These are phyloP conservation scores for Linanthus parryae DNA, from an alignment of 148 eudicot genomes.

Conservation along the genomic window DNA sequence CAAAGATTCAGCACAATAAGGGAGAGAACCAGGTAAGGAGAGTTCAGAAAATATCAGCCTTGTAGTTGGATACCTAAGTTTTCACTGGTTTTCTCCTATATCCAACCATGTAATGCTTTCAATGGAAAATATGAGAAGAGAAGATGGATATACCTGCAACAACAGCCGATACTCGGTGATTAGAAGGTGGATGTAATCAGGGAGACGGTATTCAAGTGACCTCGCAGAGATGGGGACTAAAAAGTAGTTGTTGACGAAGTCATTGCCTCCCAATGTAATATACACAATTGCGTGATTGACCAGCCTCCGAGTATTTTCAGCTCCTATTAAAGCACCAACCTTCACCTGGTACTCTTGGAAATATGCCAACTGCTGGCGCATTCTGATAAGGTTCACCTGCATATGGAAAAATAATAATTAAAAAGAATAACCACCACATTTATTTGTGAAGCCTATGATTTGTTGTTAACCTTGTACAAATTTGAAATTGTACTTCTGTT, in stretches of 20 bases:
- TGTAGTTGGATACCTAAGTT: no score
- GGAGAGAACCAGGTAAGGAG: no score
- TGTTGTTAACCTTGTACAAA: no score
- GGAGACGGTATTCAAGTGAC: conserved; percentile 16
- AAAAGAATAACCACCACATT: no score
- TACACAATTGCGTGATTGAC: conserved; percentile 18
- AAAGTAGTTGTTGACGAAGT: conserved; percentile 21
- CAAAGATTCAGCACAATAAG: no score
- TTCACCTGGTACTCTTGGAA: conserved; percentile 19
- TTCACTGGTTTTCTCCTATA: no score
- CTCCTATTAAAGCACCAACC: conserved; percentile 10
- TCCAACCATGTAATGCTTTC: no score
- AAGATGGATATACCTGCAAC: conserved; percentile 11
- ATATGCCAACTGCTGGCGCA: conserved; percentile 12
- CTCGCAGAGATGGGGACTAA: conserved; percentile 19
- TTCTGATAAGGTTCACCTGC: conserved; percentile 14
- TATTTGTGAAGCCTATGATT: no score
- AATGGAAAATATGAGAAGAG: no score
- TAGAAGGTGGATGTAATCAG: conserved; percentile 11
- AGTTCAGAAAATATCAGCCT: no score
- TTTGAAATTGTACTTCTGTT: no score
- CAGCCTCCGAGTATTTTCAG: background rate
- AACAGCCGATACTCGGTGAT: conserved; percentile 15
- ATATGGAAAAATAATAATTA: background rate
- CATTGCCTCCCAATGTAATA: conserved; percentile 18